Base-by-base conservation (phyloP, 2,329 filamentous ascomycete genomes). In the Diaporthe humulicola region DNA sequence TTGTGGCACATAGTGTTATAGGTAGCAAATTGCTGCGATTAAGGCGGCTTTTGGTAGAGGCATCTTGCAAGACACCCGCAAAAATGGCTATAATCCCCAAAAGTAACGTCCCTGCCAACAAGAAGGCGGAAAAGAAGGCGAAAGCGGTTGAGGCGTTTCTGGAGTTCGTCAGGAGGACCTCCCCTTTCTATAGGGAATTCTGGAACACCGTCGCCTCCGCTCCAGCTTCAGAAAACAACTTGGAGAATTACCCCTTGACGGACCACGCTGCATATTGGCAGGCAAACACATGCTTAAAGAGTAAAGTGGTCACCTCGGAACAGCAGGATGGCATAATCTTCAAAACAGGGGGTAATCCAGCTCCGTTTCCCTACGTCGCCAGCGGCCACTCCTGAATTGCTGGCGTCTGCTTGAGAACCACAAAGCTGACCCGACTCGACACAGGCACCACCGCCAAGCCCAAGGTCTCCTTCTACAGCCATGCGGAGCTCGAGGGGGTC, bases 391-490 rank as follows among this genome's bases (percentile, higher is more conserved):
- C 12, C 10, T 25, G 17, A 22, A 2, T 22, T 3, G 2, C 10
- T 3, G 14, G 14, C 3, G 36, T 6, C 6, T 14, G 2, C 30
- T n/a, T 52, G 14, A 67, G 36, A 19, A 6, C 6, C 6, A 17
- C 3, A 25, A 25, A n/a, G 12, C 64, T 67, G 5, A 52, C 38
- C 22, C 17, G 8, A 2, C 2, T n/a, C 7, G 8, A 38, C 9
- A 22, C 17, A 73, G 71, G 64, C 10, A 73, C 71, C 19, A 70
- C 71, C 4, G 52, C 61, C 36, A 73, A 58, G 42, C 71, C 64
- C n/a, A 73, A 73, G n/a, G 71, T 70, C 17, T 30, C 71, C 7
- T 73, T 70, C 28, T 73, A 60, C 52, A 60, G 36, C 50, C 61
- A 70, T 25, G 48, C 4, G 7, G 71, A 73, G 52, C 71, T 73